Evolutionary conservation across 2,329 filamentous ascomycete species (phyloP), one percentile per base, ranked within the genome.

Genomic region (Lachnellula subtilissima): DNA sequence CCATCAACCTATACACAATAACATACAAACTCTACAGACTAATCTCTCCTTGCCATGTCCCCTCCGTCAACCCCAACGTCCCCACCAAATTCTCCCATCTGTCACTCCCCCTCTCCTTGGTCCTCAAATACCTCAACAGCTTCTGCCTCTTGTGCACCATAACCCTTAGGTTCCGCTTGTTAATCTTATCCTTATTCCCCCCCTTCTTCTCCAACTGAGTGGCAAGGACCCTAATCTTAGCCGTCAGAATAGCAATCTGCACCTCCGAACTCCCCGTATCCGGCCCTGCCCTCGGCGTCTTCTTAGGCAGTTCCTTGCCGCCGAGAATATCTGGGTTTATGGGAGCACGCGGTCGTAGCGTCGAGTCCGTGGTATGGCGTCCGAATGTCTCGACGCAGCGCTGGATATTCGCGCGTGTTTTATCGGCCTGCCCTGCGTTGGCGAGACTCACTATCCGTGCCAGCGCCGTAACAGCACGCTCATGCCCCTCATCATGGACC

Each of bases 261-360:
- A 99, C 95, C 75, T 99, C 94, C 6, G 90, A 90, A 66, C 90
- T 96, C 37, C 94, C 94, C 0, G 93, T 99, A 70, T 99, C 94
- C 5, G 88, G 88, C 0, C 94, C 94, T n/a, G 86, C 84, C 35
- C 95, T 87, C 49, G 81, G 81, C 0, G 78, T 79, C 63, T 82
- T 81, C 49, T 66, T 68, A 5, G 65, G 62, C 6, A 63, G 43
- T 11, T 50, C 32, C 19, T 60, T 57, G 14, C 52, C 57, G 36
- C 56, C 63, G 23, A 58, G 19, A 5, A 61, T 50, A 1, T 40
- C 51, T 12, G 61, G 58, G 36, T 65, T 65, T 8, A 62, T 52
- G 1, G 64, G 53, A 28, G 67, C 56, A 52, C 67, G 62, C 25
- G 68, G 84, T 23, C 80, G 79, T 32, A 99, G 80, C 4, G 74